Evolutionary conservation across 2,329 filamentous ascomycete species (phyloP).

Genomic region (Didymosphaeria variabile): DNA sequence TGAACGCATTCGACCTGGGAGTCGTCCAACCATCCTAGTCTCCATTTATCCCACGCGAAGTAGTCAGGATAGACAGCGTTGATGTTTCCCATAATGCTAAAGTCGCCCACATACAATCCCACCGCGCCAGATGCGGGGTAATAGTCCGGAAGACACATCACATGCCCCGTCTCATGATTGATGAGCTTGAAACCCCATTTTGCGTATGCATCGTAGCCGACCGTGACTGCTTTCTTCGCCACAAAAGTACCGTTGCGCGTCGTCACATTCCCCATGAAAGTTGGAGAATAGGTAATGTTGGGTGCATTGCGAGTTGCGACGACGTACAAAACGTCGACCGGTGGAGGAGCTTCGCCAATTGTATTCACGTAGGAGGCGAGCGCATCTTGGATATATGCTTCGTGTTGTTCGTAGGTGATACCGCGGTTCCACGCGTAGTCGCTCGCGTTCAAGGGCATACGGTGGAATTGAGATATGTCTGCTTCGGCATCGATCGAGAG

Average conservation of each 20-base stretch:
- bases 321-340: conserved; percentile 1
- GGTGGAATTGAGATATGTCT: conserved; percentile 7
- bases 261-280: conserved; percentile 8
- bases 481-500: not conserved
- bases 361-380: not conserved
- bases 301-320: conserved; percentile 6
- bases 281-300: conserved; percentile 1
- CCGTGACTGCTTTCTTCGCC: conserved; percentile 6
- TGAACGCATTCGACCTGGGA: not conserved
- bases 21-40: conserved; percentile 8
- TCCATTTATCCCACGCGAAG: conserved; percentile 13
- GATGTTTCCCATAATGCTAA: conserved; percentile 10
- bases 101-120: conserved; percentile 7
- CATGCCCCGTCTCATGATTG: conserved; percentile 11
- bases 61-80: conserved; percentile 7
- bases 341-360: not conserved
- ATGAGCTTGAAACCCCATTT: conserved; percentile 11
- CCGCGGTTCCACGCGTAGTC: conserved; percentile 11
- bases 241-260: conserved; percentile 6
- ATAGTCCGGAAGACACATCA: conserved; percentile 9
- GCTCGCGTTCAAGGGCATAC: conserved; percentile 6
- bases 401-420: conserved; percentile 9
- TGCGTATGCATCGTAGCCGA: conserved; percentile 7
- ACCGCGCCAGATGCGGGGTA: conserved; percentile 11
- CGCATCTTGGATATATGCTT: conserved; percentile 9